Evolutionary conservation across 495 filamentous ascomycete species (phyloP).

Genomic region (Platismatia glauca): DNA sequence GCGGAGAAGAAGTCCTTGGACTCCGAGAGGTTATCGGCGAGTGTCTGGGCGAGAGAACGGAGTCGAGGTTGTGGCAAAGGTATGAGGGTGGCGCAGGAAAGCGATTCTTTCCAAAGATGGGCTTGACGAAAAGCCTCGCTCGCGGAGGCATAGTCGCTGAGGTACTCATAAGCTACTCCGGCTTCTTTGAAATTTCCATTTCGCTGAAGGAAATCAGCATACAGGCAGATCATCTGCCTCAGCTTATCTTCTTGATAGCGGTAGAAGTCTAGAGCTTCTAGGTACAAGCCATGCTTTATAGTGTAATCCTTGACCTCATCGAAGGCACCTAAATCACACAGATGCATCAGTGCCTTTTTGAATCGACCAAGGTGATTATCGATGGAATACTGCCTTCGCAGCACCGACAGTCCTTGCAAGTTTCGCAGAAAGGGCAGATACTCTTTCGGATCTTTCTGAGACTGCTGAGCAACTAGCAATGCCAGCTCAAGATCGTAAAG

Average conservation of each 20-base stretch:
- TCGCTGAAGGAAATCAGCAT: slow-evolving; percentile 67
- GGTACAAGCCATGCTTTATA: slow-evolving; percentile 70
- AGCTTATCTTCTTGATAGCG: slow-evolving; percentile 60
- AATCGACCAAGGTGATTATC: slow-evolving; percentile 75
- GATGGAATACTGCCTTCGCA: slow-evolving; percentile 70
- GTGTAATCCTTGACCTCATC: slow-evolving; percentile 69
- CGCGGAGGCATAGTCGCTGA: slow-evolving; percentile 60
- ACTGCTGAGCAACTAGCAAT: slow-evolving; percentile 85
- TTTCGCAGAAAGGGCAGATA: slow-evolving; percentile 90
- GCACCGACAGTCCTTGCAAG: slow-evolving; percentile 60
- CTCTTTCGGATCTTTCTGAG: slow-evolving; percentile 90
- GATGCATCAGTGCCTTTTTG: slow-evolving; percentile 66
- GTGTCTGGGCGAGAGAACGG: slow-evolving; percentile 50
- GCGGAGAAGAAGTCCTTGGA: slow-evolving; percentile 73
- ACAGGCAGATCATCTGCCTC: slow-evolving; percentile 58
- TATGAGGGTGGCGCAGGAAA: slow-evolving; percentile 64
- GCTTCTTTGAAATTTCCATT: slow-evolving; percentile 74
- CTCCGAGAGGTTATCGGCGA: slow-evolving; percentile 67
- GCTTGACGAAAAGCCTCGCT: slow-evolving; percentile 71
- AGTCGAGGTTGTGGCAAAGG: slow-evolving; percentile 50
- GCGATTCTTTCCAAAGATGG: slow-evolving; percentile 82
- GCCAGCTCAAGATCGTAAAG: slow-evolving; percentile 87
- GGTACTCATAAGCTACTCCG: slow-evolving; percentile 79
- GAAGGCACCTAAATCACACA: slow-evolving; percentile 58
- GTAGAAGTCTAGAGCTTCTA: slow-evolving; percentile 68